Percentiles rank a stretch among this genome's conserved stretches.
phyloP scores from a whole-genome alignment of 23 red algal species.

The Pyropia yezoensis region DNA sequence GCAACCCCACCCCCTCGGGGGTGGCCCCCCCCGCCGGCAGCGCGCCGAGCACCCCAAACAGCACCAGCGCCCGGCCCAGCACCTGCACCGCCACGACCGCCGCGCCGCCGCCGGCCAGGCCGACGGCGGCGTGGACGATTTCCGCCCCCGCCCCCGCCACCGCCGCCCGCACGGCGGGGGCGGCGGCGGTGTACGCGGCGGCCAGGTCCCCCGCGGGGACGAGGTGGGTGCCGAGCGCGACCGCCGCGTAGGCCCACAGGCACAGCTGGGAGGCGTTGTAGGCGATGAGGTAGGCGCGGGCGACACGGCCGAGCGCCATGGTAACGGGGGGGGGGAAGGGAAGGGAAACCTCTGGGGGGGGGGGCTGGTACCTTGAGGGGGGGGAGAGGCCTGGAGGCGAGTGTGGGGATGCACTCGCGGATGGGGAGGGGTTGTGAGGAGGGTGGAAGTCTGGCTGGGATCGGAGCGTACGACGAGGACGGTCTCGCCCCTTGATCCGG shows the following conservation, averaged over 20 bases:
- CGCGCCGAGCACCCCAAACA: constrained; percentile 35
- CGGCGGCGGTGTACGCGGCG: constrained; percentile 14
- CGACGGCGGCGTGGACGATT: constrained; percentile 24
- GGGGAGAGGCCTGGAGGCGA: too few species aligned
- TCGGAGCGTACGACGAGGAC: too few species aligned
- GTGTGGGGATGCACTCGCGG: too few species aligned
- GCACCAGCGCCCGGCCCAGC: constrained; percentile 26
- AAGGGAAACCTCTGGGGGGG: too few species aligned
- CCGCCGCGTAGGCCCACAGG: constrained; percentile 1
- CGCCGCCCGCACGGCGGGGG: constrained; percentile 2
- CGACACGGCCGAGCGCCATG: too few species aligned
- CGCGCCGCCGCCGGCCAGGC: constrained; percentile 33
- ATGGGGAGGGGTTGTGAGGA: too few species aligned
- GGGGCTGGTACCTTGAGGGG: too few species aligned
- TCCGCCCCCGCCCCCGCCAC: neutral
- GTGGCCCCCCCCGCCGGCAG: constrained; percentile 8
- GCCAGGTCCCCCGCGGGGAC: neutral
- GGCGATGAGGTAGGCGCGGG: constrained; percentile 16
- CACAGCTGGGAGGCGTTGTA: constrained; percentile 26
- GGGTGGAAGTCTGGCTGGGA: too few species aligned
- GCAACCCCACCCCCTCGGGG: constrained; percentile 2
- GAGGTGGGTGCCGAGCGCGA: neutral
- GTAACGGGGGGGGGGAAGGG: too few species aligned
- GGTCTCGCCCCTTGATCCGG: too few species aligned
- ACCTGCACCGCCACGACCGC: constrained; percentile 27